Evolutionary conservation across 2,329 filamentous ascomycete species (phyloP).

Genomic region (Nemania serpens): DNA sequence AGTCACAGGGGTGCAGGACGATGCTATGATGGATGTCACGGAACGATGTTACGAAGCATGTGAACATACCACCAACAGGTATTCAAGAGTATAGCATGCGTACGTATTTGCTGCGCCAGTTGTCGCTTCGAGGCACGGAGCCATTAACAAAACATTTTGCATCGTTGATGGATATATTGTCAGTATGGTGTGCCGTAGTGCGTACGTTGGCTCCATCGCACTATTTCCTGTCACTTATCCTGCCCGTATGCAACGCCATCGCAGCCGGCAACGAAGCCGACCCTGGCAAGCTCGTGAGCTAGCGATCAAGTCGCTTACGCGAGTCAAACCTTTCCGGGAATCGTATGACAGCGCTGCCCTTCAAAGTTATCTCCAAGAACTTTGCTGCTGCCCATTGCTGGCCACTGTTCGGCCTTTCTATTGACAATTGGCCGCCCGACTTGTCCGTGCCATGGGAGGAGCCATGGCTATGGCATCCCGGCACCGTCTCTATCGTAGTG

Average conservation of each 20-base stretch:
- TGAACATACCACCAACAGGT: neutral
- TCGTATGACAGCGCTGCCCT: constrained; percentile 6
- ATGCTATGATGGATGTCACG: neutral
- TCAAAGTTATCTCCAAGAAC: neutral
- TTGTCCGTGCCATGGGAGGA: too few relatives aligned
- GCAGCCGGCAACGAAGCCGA: constrained; percentile 21
- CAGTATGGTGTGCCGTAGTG: neutral
- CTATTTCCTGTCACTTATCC: constrained; percentile 2
- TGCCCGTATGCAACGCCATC: constrained; percentile 19
- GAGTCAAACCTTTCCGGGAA: constrained; percentile 16
- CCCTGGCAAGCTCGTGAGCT: constrained; percentile 4
- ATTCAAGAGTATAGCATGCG: neutral
- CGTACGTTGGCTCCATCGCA: constrained; percentile 1
- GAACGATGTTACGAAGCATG: neutral
- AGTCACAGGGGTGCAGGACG: neutral
- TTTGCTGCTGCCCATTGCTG: neutral
- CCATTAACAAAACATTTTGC: too few relatives aligned
- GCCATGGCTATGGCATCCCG: too few relatives aligned
- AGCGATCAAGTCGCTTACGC: constrained; percentile 13
- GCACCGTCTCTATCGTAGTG: neutral
- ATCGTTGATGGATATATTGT: too few relatives aligned
- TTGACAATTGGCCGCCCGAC: neutral
- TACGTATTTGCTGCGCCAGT: neutral
- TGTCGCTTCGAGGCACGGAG: neutral
- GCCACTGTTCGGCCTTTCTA: neutral